Evolutionary conservation across 768 basidiomycete genomes (phyloP).

Genomic region (Leccinum longicurvipes): DNA sequence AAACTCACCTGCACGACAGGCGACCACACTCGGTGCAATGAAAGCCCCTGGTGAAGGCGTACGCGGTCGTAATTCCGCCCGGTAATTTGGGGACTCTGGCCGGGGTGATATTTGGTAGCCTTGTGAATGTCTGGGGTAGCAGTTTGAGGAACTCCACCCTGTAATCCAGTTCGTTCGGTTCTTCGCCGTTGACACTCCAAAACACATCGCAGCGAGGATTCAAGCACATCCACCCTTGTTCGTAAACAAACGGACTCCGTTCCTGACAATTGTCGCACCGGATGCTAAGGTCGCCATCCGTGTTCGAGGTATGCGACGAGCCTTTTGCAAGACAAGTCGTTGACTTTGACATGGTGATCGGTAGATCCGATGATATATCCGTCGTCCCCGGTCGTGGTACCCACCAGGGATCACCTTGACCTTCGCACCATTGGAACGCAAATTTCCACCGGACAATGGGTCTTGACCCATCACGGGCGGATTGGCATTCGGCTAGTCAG

Average conservation of each 20-base stretch:
- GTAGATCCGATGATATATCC: neutral
- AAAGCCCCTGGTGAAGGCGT: constrained; percentile 61
- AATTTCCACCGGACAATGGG: constrained; percentile 79
- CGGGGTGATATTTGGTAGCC: constrained; percentile 41
- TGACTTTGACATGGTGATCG: neutral
- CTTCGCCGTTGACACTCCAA: constrained; percentile 40
- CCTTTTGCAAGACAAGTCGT: neutral
- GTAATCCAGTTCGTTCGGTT: constrained; percentile 44
- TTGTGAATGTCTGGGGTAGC: constrained; percentile 26
- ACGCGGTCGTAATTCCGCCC: constrained; percentile 46
- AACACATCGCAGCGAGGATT: constrained; percentile 55
- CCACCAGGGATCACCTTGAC: constrained; percentile 62
- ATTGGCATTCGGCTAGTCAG: constrained; percentile 55
- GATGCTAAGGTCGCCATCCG: neutral
- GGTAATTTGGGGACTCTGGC: constrained; percentile 26
- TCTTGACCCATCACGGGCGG: constrained; percentile 43
- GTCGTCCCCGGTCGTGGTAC: constrained; percentile 9
- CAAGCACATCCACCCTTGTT: constrained; percentile 60
- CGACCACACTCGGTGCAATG: constrained; percentile 70
- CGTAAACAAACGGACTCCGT: constrained; percentile 52
- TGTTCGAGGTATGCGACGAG: neutral
- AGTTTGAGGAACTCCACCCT: constrained; percentile 44
- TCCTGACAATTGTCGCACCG: constrained; percentile 44
- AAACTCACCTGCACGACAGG: constrained; percentile 63
- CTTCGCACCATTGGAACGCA: constrained; percentile 79